These are phyloP conservation scores for Neopestalotiopsis sp. DNA, from an alignment of 2,329 filamentous ascomycete genomes.

Conservation along the genomic window DNA sequence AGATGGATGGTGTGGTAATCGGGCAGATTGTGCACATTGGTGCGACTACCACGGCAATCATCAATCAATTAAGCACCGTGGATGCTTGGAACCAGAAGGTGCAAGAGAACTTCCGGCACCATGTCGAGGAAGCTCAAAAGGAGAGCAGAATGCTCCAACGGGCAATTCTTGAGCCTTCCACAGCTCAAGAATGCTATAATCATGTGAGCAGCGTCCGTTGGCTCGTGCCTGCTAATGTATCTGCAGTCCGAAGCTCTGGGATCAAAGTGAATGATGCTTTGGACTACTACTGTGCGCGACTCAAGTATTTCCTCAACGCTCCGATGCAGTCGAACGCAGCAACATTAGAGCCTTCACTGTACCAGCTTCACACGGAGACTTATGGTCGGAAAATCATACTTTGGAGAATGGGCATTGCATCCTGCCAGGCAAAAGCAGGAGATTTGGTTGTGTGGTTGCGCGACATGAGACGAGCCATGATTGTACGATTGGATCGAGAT, in stretches of 20 bases:
- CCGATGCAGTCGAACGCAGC: background rate
- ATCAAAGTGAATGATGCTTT: background rate
- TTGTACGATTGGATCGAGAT: background rate
- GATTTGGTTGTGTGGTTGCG: conserved; percentile 14
- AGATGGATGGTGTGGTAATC: conserved; percentile 12
- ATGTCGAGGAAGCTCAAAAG: conserved; percentile 13
- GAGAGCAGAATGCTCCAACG: conserved; percentile 12
- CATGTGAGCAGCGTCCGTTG: conserved; percentile 16
- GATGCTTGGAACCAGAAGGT: conserved; percentile 18
- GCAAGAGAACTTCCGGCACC: conserved; percentile 9
- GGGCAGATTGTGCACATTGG: conserved; percentile 18
- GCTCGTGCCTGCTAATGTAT: background rate
- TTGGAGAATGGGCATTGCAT: conserved; percentile 20
- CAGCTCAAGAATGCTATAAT: conserved; percentile 7
- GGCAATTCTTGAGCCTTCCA: conserved; percentile 13
- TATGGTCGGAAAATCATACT: background rate
- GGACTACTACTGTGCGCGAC: background rate
- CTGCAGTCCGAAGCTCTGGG: no score
- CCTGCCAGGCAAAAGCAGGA: conserved; percentile 5
- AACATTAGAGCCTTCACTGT: background rate
- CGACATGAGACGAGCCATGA: conserved; percentile 3
- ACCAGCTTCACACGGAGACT: background rate
- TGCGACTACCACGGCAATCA: conserved; percentile 3
- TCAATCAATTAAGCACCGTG: conserved; percentile 3
- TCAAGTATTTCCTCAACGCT: background rate